Base-by-base conservation (phyloP, 805 yeast species). In the Saturnispora saitoi region DNA sequence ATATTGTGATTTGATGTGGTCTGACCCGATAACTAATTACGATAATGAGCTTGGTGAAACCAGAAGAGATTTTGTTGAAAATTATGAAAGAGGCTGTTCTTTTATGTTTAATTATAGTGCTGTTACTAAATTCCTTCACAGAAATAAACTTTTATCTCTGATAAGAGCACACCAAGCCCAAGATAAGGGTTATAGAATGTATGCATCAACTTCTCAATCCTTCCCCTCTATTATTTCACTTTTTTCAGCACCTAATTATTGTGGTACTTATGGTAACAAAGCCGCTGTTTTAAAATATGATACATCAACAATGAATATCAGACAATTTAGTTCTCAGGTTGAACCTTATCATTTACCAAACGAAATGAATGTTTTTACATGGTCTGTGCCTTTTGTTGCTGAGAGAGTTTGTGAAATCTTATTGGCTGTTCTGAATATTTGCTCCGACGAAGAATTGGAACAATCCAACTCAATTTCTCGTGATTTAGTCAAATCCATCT, bases 341-440 rank as follows among this genome's bases (percentile, higher is more conserved):
- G 98, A 91, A 67, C 99, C 99, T 1, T 91, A 93, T 68, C 89
- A 95, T 88, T 72, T 93, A 56, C 98, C 98, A 7, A 89, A 89
- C 64, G 87, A 90, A 59, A 88, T 90, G 95, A 97, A 93, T 65
- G 96, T 91, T 6, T 91, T 91, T 66, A 84, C 95, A 10, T 93
- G 98, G 98, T 86, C 96, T 2, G 71, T 91, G 49, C 99, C 98
- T 7, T 91, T 93, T 70, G 97, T 93, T 22, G 98, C 97, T 19
- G 96, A 91, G 64, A 87, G 93, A 61, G 86, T 90, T 48, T 86
- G 95, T 12, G 98, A 93, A 63, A 90, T 91, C 84, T 73, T 91
- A 61, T 85, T 88, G 20, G 78, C 93, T 0, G 86, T 91, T 36
- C 74, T 93, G 63, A 91, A 91, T 65, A 86, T 93, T 49, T 91